Percentiles rank a stretch among this genome's conserved stretches.
These are phyloP conservation scores for Metschnikowia hibisci DNA, from an alignment of 805 yeast species.

Conservation along the genomic window DNA sequence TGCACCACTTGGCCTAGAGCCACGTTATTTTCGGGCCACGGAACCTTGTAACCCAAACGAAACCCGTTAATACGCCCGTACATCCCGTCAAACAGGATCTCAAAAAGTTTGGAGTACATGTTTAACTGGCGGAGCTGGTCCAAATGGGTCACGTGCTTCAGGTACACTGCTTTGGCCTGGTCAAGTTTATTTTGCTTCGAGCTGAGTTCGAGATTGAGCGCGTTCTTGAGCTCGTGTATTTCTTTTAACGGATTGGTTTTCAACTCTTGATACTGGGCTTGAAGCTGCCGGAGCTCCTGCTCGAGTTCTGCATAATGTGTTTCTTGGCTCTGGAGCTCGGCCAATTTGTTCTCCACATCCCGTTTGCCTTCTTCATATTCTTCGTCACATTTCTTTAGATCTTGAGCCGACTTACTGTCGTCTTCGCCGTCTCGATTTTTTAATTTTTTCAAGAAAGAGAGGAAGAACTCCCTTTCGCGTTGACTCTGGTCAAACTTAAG, in stretches of 20 bases:
- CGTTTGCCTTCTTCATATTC: slow-evolving; percentile 6
- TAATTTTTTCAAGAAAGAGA: slow-evolving; percentile 66
- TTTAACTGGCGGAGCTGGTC: slow-evolving; percentile 72
- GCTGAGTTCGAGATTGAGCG: slow-evolving; percentile 49
- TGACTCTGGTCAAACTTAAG: slow-evolving; percentile 67
- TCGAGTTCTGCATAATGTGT: slow-evolving; percentile 43
- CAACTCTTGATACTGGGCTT: slow-evolving; percentile 31
- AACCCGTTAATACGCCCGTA: slow-evolving; percentile 87
- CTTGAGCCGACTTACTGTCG: not conserved
- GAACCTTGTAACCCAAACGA: slow-evolving; percentile 71
- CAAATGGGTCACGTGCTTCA: slow-evolving; percentile 57
- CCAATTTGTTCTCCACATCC: slow-evolving; percentile 41
- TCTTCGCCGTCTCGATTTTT: slow-evolving; percentile 37
- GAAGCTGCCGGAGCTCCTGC: slow-evolving; percentile 43
- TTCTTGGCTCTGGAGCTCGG: slow-evolving; percentile 38
- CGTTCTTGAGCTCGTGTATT: slow-evolving; percentile 49
- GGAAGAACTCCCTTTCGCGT: slow-evolving; percentile 74
- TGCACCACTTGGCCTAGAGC: slow-evolving; percentile 83
- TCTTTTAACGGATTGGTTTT: slow-evolving; percentile 44
- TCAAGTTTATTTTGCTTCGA: slow-evolving; percentile 54
- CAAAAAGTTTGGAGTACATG: slow-evolving; percentile 78
- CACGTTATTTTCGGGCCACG: slow-evolving; percentile 90
- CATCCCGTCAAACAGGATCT: slow-evolving; percentile 63
- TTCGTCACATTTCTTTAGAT: slow-evolving; percentile 5
- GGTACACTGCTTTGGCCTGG: slow-evolving; percentile 59